Percentiles rank a stretch among this genome's conserved stretches.
These are phyloP conservation scores for Saussurea involucrata DNA, from an alignment of 129 eudicot genomes.

Conservation along the genomic window DNA sequence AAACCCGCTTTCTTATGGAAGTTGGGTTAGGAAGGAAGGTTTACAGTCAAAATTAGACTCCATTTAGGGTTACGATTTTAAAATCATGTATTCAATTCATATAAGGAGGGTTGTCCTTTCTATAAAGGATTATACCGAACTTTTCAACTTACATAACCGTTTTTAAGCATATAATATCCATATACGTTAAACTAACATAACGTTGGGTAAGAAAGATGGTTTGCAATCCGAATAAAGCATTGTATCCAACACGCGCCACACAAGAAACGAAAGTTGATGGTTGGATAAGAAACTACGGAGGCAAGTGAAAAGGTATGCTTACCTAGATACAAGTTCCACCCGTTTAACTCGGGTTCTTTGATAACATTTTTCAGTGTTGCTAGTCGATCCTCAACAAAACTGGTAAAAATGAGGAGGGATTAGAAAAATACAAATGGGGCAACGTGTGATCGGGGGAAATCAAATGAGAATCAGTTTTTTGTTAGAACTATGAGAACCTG, in stretches of 20 bases:
- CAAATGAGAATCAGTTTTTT: background rate
- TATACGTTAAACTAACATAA: no score
- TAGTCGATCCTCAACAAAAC: conserved; percentile 96
- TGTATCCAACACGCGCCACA: background rate
- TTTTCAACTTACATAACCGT: no score
- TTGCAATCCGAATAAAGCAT: background rate
- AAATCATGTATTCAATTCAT: no score
- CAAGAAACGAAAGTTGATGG: background rate
- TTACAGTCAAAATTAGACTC: background rate
- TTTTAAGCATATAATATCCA: no score
- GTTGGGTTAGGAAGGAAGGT: background rate
- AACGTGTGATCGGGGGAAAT: background rate
- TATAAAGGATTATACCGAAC: no score
- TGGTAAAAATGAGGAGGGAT: conserved; percentile 21
- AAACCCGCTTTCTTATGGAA: background rate
- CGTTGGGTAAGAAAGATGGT: background rate
- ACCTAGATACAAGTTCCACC: conserved; percentile 98
- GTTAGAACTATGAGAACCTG: background rate
- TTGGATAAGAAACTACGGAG: background rate
- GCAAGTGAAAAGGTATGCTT: background rate
- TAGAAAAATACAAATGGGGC: background rate
- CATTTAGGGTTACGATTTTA: no score
- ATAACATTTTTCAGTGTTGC: conserved; percentile 94
- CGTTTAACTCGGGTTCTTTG: conserved; percentile 77
- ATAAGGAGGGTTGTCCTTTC: no score